These are phyloP conservation scores for Adiantum capillusveneris DNA, from an alignment of 75 land plant species.

Conservation along the genomic window DNA sequence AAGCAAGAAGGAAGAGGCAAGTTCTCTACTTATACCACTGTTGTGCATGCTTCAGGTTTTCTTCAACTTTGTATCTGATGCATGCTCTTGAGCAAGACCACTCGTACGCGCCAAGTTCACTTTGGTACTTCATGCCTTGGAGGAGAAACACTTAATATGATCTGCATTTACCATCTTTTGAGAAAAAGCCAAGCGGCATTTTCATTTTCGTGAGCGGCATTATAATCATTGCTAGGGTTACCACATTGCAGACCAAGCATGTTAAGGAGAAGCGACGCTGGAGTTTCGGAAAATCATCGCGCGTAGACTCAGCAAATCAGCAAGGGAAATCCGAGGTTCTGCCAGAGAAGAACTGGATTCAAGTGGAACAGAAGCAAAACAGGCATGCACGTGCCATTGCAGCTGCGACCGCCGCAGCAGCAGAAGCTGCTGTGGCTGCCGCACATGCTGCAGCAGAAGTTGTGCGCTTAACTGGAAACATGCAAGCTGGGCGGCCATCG, in stretches of 20 bases:
- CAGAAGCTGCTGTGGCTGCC: slow-evolving; percentile 74
- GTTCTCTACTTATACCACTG: too few species aligned
- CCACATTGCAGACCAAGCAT: slow-evolving; percentile 18
- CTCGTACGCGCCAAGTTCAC: too few species aligned
- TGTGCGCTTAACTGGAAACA: slow-evolving; percentile 41
- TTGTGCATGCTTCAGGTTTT: too few species aligned
- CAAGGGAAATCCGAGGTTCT: neutral
- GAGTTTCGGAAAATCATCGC: slow-evolving; percentile 16
- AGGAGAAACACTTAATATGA: too few species aligned
- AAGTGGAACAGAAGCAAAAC: slow-evolving; percentile 45
- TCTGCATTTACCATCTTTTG: too few species aligned
- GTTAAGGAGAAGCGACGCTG: slow-evolving; percentile 22
- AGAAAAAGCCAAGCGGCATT: too few species aligned
- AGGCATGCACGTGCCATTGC: slow-evolving; percentile 68
- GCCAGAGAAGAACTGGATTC: slow-evolving; percentile 23
- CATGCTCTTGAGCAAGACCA: too few species aligned
- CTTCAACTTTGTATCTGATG: too few species aligned
- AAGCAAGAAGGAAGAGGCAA: neutral
- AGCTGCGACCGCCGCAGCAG: slow-evolving; percentile 66
- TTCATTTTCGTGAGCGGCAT: too few species aligned
- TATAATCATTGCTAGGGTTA: too few species aligned
- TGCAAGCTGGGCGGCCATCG: too few species aligned
- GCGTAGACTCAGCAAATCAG: slow-evolving; percentile 13
- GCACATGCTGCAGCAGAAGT: slow-evolving; percentile 72
- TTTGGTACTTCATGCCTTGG: too few species aligned